Percentiles rank a stretch among this genome's conserved stretches.
These are phyloP conservation scores for Fusarium illudens DNA, from an alignment of 2,329 filamentous ascomycete genomes.

Conservation along the genomic window DNA sequence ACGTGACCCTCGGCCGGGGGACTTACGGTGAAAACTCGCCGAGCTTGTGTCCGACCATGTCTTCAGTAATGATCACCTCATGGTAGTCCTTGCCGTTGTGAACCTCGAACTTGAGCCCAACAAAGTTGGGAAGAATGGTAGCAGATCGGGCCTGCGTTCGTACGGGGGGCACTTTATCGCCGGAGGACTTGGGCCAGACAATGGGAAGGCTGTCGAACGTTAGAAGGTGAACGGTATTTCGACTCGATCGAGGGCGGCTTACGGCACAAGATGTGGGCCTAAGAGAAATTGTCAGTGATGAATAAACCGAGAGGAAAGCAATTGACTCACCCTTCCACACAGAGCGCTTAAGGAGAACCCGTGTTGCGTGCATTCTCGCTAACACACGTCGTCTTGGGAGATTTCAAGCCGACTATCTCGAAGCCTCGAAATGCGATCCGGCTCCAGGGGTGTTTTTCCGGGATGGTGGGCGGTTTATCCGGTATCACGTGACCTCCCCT, in stretches of 20 bases:
- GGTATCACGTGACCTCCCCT: constrained; percentile 22
- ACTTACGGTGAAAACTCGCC: constrained; percentile 91
- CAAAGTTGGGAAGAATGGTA: constrained; percentile 91
- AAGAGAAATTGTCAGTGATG: constrained; percentile 32
- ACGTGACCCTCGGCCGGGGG: not conserved
- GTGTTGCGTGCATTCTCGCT: constrained; percentile 72
- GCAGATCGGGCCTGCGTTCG: constrained; percentile 87
- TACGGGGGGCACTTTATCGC: constrained; percentile 75
- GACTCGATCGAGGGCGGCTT: constrained; percentile 43
- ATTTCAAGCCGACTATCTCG: constrained; percentile 31
- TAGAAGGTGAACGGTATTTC: constrained; percentile 36
- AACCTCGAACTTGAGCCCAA: constrained; percentile 87
- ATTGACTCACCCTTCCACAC: constrained; percentile 81
- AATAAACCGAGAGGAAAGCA: not conserved
- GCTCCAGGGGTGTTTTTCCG: constrained; percentile 27
- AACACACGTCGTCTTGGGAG: constrained; percentile 37
- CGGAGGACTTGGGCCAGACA: constrained; percentile 63
- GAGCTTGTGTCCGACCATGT: constrained; percentile 96
- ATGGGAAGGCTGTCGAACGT: constrained; percentile 66
- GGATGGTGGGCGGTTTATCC: constrained; percentile 18
- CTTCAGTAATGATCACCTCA: constrained; percentile 85
- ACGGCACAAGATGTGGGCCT: constrained; percentile 65
- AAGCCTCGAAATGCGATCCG: constrained; percentile 31
- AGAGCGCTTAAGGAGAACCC: constrained; percentile 75
- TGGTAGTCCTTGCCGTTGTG: constrained; percentile 91